Evolutionary conservation across 2,329 filamentous ascomycete genomes (phyloP), one percentile per base, ranked within the genome.

Genomic region (Epichloe elymi): DNA sequence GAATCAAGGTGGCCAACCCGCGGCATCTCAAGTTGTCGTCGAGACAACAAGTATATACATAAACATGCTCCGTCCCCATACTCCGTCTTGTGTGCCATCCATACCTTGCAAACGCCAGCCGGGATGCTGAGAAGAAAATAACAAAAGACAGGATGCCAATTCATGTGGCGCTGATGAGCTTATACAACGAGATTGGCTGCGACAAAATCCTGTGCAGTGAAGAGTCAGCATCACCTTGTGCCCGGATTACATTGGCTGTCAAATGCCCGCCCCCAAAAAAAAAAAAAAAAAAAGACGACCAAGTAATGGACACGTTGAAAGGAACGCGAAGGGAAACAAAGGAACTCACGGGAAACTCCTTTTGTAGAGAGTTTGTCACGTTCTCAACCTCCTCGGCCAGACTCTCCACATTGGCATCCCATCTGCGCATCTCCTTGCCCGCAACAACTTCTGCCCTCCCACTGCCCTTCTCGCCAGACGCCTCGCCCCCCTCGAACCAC

Each of bases 371-470:
- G 42, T 87, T 88, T 15, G 88, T 87, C 54, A 94, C 82, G 58
- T 83, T 85, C 69, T 96, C 91, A 5, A 95, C 86, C 63, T 95
- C 88, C 66, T 97, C 89, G 2, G 90, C 83, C 51, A 97, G 66
- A 30, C 82, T 83, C 64, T 91, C 84, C 19, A 97, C 88, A 59
- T 94, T 94, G 35, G 79, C 76, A 67, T 97, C 91, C 91, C 91
- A 97, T 59, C 83, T 79, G 44, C 87, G 79, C 66, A 95, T 76
- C 68, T 89, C 84, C 64, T 78, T 80, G 53, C 80, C 84, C 3
- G 82, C 77, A 3, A 78, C 67, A 19, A 78, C 75, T 51, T 80
- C 78, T 46, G 83, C 79, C 30, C 80, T 74, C n/a, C 79, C 76
- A 53, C 80, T 86, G 50, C 80, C 80, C 61, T 82, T 82, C 63